These are phyloP conservation scores for Rosa rugosa DNA, from an alignment of 306 rosid genomes.

Conservation along the genomic window DNA sequence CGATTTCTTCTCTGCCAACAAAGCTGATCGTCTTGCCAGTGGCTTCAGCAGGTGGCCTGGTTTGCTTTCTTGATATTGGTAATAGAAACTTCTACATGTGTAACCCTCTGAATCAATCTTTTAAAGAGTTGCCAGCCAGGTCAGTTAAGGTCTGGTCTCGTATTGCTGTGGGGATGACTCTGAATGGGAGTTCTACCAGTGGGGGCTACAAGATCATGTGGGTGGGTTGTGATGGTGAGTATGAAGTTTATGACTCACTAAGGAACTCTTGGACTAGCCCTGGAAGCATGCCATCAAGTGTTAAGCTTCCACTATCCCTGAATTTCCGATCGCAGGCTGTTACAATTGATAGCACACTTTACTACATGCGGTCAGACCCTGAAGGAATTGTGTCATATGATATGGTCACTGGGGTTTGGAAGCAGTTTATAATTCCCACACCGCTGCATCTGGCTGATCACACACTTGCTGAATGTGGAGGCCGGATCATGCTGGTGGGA, in stretches of 20 bases:
- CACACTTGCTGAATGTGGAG: slow-evolving; percentile 73
- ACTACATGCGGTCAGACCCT: slow-evolving; percentile 77
- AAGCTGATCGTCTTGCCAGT: slow-evolving; percentile 61
- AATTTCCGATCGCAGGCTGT: slow-evolving; percentile 66
- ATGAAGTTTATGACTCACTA: slow-evolving; percentile 75
- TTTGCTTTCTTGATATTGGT: slow-evolving; percentile 71
- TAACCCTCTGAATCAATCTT: slow-evolving; percentile 85
- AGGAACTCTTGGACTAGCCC: slow-evolving; percentile 71
- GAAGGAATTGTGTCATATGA: slow-evolving; percentile 80
- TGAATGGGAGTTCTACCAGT: slow-evolving; percentile 45
- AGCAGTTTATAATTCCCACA: slow-evolving; percentile 65
- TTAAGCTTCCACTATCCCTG: slow-evolving; percentile 58
- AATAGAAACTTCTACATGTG: slow-evolving; percentile 75
- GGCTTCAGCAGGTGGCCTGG: slow-evolving; percentile 96
- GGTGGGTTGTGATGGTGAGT: slow-evolving; percentile 78
- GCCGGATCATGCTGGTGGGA: slow-evolving; percentile 82
- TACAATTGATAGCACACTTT: slow-evolving; percentile 53
- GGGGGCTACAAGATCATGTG: slow-evolving; percentile 78
- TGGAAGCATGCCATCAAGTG: slow-evolving; percentile 49
- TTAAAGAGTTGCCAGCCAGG: slow-evolving; percentile 81
- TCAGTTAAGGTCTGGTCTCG: slow-evolving; percentile 75
- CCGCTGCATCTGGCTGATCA: slow-evolving; percentile 68
- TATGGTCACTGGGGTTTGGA: slow-evolving; percentile 66
- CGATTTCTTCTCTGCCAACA: slow-evolving; percentile 54
- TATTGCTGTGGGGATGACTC: slow-evolving; percentile 78